phyloP scores from a whole-genome alignment of 345 rosid genomes.

The Zanthoxylum bungeanum region DNA sequence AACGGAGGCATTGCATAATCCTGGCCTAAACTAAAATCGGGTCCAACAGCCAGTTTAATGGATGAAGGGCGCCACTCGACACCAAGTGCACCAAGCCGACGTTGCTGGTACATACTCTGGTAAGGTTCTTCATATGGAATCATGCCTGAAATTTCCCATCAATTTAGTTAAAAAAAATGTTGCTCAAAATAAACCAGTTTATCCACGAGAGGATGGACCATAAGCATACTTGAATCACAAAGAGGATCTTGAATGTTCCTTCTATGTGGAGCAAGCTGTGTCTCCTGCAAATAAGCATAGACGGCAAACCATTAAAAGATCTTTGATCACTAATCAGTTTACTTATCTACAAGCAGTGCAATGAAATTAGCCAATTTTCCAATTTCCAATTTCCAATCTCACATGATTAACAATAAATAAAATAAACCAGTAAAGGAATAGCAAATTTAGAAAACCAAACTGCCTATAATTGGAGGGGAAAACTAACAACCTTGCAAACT shows the following conservation, averaged over 20 bases:
- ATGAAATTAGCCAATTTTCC: neutral
- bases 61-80: slow-evolving; percentile 83
- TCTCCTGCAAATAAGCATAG: slow-evolving; percentile 60
- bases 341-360: neutral
- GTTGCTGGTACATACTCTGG: slow-evolving; percentile 88
- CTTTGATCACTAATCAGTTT: slow-evolving; percentile 15
- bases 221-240: slow-evolving; percentile 79
- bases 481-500: neutral
- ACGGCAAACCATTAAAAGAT: slow-evolving; percentile 9
- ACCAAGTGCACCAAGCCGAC: slow-evolving; percentile 90
- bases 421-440: neutral
- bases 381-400: neutral
- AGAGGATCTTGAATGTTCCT: slow-evolving; percentile 95
- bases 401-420: neutral
- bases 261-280: slow-evolving; percentile 78
- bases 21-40: slow-evolving; percentile 81
- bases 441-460: neutral
- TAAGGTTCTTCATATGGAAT: slow-evolving; percentile 95
- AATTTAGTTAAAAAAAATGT: slow-evolving; percentile 11
- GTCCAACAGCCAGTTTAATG: slow-evolving; percentile 69
- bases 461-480: neutral
- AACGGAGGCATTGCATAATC: slow-evolving; percentile 82
- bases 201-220: slow-evolving; percentile 18
- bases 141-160: slow-evolving; percentile 59
- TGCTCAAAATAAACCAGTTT: slow-evolving; percentile 16